Evolutionary conservation across 768 basidiomycete genomes (phyloP).

Genomic region (Coprinellus micaceus): DNA sequence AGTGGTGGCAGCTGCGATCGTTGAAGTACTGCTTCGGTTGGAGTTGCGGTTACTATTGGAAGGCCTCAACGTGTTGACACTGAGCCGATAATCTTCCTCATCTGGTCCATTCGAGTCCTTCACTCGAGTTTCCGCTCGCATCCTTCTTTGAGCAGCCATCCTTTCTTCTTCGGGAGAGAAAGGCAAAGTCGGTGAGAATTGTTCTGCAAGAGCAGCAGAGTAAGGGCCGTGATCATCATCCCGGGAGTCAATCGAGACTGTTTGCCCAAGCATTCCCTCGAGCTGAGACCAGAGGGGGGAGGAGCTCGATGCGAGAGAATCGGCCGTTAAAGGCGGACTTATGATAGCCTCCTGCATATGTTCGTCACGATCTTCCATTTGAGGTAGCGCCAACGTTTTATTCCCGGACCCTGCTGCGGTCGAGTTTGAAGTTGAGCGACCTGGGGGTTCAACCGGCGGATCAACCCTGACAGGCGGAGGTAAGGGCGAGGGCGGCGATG

Average conservation of each 20-base stretch:
- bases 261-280: conserved; percentile 21
- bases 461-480: not conserved
- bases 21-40: conserved; percentile 44
- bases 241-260: conserved; percentile 7
- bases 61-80: conserved; percentile 13
- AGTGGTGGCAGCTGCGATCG: conserved; percentile 32
- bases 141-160: conserved; percentile 16
- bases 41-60: no score
- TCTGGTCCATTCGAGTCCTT: conserved; percentile 3
- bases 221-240: conserved; percentile 12
- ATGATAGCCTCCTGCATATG: conserved; percentile 2
- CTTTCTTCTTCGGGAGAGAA: conserved; percentile 20
- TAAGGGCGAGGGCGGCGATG: not conserved
- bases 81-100: conserved; percentile 11
- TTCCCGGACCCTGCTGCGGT: not conserved
- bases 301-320: not conserved
- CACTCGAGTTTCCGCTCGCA: conserved; percentile 12
- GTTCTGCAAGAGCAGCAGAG: conserved; percentile 23
- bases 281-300: conserved; percentile 18
- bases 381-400: not conserved
- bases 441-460: not conserved
- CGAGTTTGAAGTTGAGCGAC: not conserved
- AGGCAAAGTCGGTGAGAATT: conserved; percentile 23
- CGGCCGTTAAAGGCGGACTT: conserved; percentile 8
- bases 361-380: not conserved